phyloP scores from a whole-genome alignment of 768 basidiomycete species.

The Panaeolus papilionaceus region DNA sequence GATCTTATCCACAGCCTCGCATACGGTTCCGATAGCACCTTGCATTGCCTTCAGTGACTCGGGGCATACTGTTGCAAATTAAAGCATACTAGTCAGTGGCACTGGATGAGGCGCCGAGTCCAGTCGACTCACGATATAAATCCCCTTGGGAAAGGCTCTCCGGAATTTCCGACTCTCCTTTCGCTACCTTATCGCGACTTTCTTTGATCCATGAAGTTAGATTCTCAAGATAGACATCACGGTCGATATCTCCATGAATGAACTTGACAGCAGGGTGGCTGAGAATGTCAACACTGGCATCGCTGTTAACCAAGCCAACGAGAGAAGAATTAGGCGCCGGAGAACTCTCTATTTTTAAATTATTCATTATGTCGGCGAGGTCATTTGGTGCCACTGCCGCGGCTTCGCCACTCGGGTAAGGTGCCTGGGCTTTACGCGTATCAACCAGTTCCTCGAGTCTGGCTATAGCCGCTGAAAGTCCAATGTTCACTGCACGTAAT shows the following conservation, averaged over 20 bases:
- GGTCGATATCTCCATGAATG: conserved; percentile 73
- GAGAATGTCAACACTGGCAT: conserved; percentile 59
- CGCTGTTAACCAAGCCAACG: conserved; percentile 57
- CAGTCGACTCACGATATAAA: conserved; percentile 69
- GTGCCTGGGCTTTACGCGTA: conserved; percentile 1
- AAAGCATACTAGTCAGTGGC: not conserved
- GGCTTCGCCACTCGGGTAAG: conserved; percentile 6
- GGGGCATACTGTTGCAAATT: conserved; percentile 65
- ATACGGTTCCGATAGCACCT: conserved; percentile 83
- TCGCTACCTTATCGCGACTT: conserved; percentile 64
- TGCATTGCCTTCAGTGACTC: conserved; percentile 78
- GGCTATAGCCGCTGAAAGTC: conserved; percentile 81
- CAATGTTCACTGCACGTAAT: conserved; percentile 81
- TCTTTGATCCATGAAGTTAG: conserved; percentile 64
- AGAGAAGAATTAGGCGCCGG: conserved; percentile 23
- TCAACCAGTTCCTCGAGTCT: conserved; percentile 58
- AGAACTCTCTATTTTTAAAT: conserved; percentile 25
- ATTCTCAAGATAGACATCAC: conserved; percentile 70
- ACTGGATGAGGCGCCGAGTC: not conserved
- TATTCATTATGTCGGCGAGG: conserved; percentile 34
- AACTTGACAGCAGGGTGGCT: conserved; percentile 72
- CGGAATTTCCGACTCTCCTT: conserved; percentile 80
- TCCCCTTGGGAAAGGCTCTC: conserved; percentile 75
- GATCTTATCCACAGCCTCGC: conserved; percentile 85
- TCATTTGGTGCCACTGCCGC: conserved; percentile 24